These are phyloP conservation scores for Austroboletus olivaceoglutinosus DNA, from an alignment of 1,284 basidiomycete species.

Conservation along the genomic window DNA sequence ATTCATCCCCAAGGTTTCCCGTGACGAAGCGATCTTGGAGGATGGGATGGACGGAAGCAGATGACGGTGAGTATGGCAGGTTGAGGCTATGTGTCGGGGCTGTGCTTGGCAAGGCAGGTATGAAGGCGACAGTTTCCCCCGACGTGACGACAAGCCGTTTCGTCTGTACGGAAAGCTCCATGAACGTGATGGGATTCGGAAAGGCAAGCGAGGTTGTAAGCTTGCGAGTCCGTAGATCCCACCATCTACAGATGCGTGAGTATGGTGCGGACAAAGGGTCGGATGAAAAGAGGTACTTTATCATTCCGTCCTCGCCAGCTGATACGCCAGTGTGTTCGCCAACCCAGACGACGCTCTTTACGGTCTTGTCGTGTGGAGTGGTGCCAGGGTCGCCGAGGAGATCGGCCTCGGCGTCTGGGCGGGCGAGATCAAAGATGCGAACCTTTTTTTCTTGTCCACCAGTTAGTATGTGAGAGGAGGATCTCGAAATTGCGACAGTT, in stretches of 20 bases:
- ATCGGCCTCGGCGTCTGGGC: constrained; percentile 85
- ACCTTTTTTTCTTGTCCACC: constrained; percentile 98
- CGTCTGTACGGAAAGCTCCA: constrained; percentile 87
- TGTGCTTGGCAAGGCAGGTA: constrained; percentile 61
- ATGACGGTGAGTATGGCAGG: constrained; percentile 83
- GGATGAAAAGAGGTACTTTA: constrained; percentile 62
- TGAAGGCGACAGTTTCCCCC: constrained; percentile 90
- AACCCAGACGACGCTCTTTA: constrained; percentile 94
- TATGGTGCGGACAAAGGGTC: neutral
- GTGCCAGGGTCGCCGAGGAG: constrained; percentile 61
- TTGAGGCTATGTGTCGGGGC: constrained; percentile 63
- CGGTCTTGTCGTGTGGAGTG: constrained; percentile 80
- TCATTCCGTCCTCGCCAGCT: constrained; percentile 87
- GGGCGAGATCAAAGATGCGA: constrained; percentile 85
- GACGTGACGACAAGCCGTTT: constrained; percentile 87
- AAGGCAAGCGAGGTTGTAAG: constrained; percentile 74
- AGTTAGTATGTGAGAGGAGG: constrained; percentile 71
- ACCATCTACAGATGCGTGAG: constrained; percentile 67
- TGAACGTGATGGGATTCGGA: constrained; percentile 82
- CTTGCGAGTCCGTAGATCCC: constrained; percentile 84
- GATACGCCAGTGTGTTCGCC: constrained; percentile 83
- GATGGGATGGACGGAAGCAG: constrained; percentile 89
- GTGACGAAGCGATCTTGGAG: constrained; percentile 89
- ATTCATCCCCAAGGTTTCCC: constrained; percentile 88
- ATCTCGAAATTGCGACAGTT: constrained; percentile 82